Evolutionary conservation across 331 rosid genomes (phyloP).

Genomic region (Malus hybrid): DNA sequence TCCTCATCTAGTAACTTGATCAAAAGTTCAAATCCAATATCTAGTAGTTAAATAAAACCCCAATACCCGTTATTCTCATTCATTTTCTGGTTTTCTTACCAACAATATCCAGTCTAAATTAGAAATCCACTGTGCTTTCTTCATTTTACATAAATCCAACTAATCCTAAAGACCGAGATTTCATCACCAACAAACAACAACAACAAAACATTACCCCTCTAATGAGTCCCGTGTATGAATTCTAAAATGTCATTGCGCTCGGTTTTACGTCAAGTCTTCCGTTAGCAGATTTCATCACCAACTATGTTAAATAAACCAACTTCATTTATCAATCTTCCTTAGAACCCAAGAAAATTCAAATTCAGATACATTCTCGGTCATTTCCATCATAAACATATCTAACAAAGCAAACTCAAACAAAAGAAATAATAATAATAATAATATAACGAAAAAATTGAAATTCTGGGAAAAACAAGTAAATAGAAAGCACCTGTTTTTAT

Average conservation of each 20-base stretch:
- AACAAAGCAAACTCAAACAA: background rate
- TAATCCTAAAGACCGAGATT: background rate
- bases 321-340: background rate
- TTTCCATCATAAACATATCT: background rate
- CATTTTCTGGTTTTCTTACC: background rate
- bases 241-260: no score
- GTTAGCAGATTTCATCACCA: no score
- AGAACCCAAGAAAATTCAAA: constrained; percentile 1
- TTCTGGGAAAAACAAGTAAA: background rate
- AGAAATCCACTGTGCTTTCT: background rate
- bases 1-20: background rate
- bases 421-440: background rate
- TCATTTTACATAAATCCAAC: background rate
- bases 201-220: no score
- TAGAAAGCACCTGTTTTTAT: constrained; percentile 3
- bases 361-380: background rate
- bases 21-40: background rate
- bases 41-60: background rate
- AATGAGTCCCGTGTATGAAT: no score
- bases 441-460: background rate
- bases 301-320: background rate
- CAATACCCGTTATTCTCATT: background rate
- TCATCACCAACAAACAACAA: background rate
- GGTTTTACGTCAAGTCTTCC: no score
- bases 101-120: background rate